Percentiles rank a stretch among this genome's conserved stretches.
These are phyloP conservation scores for Sonneratia caseolaris DNA, from an alignment of 345 rosid genomes.

Conservation along the genomic window DNA sequence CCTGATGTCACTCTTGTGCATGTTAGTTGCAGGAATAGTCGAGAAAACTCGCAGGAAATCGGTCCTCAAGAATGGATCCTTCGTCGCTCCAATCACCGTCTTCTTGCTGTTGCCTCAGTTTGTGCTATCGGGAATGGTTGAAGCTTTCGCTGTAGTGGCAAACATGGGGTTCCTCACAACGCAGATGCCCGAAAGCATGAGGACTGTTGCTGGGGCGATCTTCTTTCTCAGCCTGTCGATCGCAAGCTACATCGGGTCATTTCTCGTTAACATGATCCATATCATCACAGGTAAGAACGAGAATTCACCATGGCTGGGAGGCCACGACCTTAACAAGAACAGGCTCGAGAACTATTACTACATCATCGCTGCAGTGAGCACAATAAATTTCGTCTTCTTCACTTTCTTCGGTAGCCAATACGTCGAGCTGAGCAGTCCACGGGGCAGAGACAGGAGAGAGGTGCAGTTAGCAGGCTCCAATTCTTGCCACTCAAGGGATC, in stretches of 20 bases:
- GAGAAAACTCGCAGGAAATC: slow-evolving; percentile 36
- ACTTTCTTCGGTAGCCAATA: slow-evolving; percentile 23
- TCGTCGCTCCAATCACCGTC: slow-evolving; percentile 34
- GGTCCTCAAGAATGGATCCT: slow-evolving; percentile 31
- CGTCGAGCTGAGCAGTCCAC: slow-evolving; percentile 8
- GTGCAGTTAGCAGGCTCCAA: slow-evolving; percentile 2
- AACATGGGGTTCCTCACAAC: slow-evolving; percentile 59
- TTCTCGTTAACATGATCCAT: slow-evolving; percentile 34
- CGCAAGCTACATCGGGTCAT: slow-evolving; percentile 40
- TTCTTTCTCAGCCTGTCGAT: slow-evolving; percentile 56
- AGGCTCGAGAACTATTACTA: slow-evolving; percentile 42
- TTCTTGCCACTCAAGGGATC: background rate
- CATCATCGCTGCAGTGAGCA: slow-evolving; percentile 34
- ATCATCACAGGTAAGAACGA: slow-evolving; percentile 10
- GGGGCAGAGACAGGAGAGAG: background rate
- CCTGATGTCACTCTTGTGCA: slow-evolving; percentile 37
- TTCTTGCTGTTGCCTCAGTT: slow-evolving; percentile 53
- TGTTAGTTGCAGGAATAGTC: slow-evolving; percentile 40
- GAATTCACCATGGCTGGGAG: slow-evolving; percentile 45
- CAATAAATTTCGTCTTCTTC: slow-evolving; percentile 43
- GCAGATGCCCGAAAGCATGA: slow-evolving; percentile 62
- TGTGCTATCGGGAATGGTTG: slow-evolving; percentile 42
- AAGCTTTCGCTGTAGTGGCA: slow-evolving; percentile 67
- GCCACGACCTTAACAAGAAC: slow-evolving; percentile 46
- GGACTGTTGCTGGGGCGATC: slow-evolving; percentile 62